Evolutionary conservation across 306 rosid genomes (phyloP).

Genomic region (Canavalia gladiata): DNA sequence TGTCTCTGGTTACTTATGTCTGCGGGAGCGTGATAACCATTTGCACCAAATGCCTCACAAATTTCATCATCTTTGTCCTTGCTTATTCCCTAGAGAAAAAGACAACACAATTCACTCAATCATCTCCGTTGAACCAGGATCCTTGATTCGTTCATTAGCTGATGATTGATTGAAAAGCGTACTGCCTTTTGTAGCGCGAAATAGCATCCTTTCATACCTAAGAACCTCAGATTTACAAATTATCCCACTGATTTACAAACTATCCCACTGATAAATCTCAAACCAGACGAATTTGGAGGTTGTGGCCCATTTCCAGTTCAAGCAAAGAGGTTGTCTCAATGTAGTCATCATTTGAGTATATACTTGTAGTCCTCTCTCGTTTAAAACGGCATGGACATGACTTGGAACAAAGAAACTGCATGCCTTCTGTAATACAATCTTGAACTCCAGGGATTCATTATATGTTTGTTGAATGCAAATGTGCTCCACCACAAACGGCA

Average conservation of each 20-base stretch:
- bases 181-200: constrained; percentile 99
- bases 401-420: constrained; percentile 79
- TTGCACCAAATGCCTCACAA: constrained; percentile 98
- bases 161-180: constrained; percentile 96
- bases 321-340: constrained; percentile 74
- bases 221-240: constrained; percentile 85
- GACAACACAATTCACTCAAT: constrained; percentile 93
- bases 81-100: constrained; percentile 98
- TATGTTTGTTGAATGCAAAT: constrained; percentile 86
- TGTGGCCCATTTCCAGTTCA: constrained; percentile 89
- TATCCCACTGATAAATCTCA: constrained; percentile 97
- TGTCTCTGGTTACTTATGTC: constrained; percentile 90
- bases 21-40: constrained; percentile 97
- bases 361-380: constrained; percentile 82
- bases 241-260: no score
- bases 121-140: constrained; percentile 90
- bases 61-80: constrained; percentile 90
- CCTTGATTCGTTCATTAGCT: constrained; percentile 85
- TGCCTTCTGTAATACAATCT: constrained; percentile 96
- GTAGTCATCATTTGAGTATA: constrained; percentile 72
- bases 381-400: constrained; percentile 67
- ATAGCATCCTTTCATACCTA: constrained; percentile 94
- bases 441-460: constrained; percentile 96
- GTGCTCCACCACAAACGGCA: no score
- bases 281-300: constrained; percentile 80